phyloP scores from a whole-genome alignment of 2,329 filamentous ascomycete species.

The Aspergillus brasiliensis region DNA sequence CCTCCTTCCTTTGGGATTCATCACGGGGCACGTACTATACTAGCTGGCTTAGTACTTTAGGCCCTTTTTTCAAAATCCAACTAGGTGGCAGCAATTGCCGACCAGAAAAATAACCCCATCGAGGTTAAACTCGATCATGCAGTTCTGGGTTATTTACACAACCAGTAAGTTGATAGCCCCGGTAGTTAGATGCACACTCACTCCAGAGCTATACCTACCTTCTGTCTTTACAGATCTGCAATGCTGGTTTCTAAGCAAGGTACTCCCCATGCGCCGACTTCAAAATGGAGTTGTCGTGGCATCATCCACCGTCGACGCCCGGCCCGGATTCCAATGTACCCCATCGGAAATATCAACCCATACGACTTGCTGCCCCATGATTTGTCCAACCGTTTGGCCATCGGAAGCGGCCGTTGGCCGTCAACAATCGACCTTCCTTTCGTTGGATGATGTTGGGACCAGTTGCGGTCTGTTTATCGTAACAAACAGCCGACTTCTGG shows the following conservation, averaged over 20 bases:
- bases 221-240: neutral
- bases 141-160: neutral
- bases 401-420: neutral
- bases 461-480: neutral
- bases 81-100: neutral
- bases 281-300: neutral
- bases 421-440: neutral
- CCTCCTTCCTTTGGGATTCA: neutral
- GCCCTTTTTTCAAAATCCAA: no score
- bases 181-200: neutral
- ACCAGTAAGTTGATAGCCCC: neutral
- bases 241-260: neutral
- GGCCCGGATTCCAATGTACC: neutral
- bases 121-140: neutral
- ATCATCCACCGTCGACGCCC: neutral
- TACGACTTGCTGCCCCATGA: neutral
- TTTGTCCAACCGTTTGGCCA: neutral
- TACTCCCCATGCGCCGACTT: neutral
- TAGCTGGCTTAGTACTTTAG: neutral
- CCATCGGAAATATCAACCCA: constrained; percentile 17
- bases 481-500: no score
- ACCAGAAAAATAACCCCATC: neutral
- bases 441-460: neutral
- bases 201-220: neutral
- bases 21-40: neutral